Percentiles rank a stretch among this genome's conserved stretches.
phyloP scores from a whole-genome alignment of 2,329 filamentous ascomycete species.

The Sordariomycetes sp. region DNA sequence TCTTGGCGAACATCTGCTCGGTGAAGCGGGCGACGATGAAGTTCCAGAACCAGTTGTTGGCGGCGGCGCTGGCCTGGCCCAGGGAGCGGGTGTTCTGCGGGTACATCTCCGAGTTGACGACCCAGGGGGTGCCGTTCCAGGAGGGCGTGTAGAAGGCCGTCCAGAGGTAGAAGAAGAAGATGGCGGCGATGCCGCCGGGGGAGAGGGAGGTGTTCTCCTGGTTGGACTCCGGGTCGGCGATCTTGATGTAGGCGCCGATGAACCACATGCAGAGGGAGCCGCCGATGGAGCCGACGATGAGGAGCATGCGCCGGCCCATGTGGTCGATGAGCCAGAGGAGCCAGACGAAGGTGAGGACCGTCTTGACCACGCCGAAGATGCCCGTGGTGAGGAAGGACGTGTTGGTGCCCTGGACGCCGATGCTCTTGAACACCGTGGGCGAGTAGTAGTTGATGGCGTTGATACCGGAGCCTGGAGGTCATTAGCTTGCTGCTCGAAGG shows the following conservation, averaged over 20 bases:
- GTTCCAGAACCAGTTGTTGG: slow-evolving; percentile 65
- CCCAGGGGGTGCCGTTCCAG: slow-evolving; percentile 40
- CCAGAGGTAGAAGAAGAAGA: slow-evolving; percentile 57
- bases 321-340: slow-evolving; percentile 34
- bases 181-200: slow-evolving; percentile 53
- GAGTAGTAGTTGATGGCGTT: slow-evolving; percentile 66
- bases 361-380: slow-evolving; percentile 70
- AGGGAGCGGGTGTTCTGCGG: slow-evolving; percentile 16
- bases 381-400: slow-evolving; percentile 51
- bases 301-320: slow-evolving; percentile 27
- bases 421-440: slow-evolving; percentile 53
- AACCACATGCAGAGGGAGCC: slow-evolving; percentile 21
- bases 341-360: slow-evolving; percentile 36
- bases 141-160: slow-evolving; percentile 60
- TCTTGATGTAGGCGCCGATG: slow-evolving; percentile 19
- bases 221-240: slow-evolving; percentile 38
- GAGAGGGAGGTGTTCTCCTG: slow-evolving; percentile 18
- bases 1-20: slow-evolving; percentile 38
- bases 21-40: slow-evolving; percentile 18
- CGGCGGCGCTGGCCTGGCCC: slow-evolving; percentile 49
- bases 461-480: slow-evolving; percentile 48
- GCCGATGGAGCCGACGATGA: slow-evolving; percentile 13
- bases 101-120: slow-evolving; percentile 15
- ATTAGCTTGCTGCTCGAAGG: neutral
- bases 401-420: slow-evolving; percentile 33